phyloP scores from a whole-genome alignment of 345 rosid species.

The Mercurialis annua region DNA sequence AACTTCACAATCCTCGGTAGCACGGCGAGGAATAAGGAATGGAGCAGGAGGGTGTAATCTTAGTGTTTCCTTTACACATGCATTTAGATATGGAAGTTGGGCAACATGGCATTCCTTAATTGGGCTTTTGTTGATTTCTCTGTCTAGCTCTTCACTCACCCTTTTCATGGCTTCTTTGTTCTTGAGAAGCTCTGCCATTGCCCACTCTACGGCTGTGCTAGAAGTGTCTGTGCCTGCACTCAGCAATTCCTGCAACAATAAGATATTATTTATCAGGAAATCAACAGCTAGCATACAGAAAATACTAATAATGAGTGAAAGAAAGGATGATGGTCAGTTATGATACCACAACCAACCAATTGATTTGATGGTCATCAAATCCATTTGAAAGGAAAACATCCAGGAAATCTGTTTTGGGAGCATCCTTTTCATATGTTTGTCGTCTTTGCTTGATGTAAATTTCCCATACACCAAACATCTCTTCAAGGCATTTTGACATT shows the following conservation, averaged over 20 bases:
- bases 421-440: neutral
- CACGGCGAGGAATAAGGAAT: slow-evolving; percentile 10
- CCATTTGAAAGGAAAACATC: slow-evolving; percentile 18
- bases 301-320: no score
- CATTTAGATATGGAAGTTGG: slow-evolving; percentile 14
- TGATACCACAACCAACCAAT: slow-evolving; percentile 15
- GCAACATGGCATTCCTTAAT: neutral
- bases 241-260: slow-evolving; percentile 8
- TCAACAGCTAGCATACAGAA: no score
- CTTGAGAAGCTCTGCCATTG: slow-evolving; percentile 13
- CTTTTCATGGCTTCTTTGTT: slow-evolving; percentile 3
- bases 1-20: slow-evolving; percentile 15
- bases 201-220: slow-evolving; percentile 11
- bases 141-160: slow-evolving; percentile 1
- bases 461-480: slow-evolving; percentile 11
- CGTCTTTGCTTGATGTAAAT: slow-evolving; percentile 21
- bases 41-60: slow-evolving; percentile 21
- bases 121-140: neutral
- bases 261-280: no score
- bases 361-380: slow-evolving; percentile 16
- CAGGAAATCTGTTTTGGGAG: slow-evolving; percentile 14
- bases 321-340: no score
- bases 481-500: neutral
- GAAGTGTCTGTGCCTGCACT: slow-evolving; percentile 14
- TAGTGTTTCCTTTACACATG: slow-evolving; percentile 18